Conservation (phyloP, 139 green algal genomes). For the Asterochloris erici region DNA sequence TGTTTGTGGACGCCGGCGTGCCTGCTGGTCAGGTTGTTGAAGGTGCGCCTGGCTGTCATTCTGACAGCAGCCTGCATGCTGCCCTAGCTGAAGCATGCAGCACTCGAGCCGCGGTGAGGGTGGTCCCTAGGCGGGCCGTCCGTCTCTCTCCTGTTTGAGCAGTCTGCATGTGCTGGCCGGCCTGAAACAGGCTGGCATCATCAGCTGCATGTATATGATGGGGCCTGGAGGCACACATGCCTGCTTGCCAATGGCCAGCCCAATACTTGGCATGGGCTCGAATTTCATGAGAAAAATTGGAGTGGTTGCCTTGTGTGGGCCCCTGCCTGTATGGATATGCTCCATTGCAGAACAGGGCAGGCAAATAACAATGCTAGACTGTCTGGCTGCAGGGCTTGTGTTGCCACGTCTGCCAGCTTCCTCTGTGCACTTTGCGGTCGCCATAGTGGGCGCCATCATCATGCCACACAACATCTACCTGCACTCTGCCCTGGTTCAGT, state of each 20-base stretch:
- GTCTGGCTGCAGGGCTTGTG: background rate
- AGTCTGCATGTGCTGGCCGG: no score
- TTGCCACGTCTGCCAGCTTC: constrained; percentile 5
- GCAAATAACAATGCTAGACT: background rate
- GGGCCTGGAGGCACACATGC: no score
- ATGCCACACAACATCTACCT: constrained; percentile 95
- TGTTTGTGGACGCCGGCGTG: constrained; percentile 30
- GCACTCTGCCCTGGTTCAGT: constrained; percentile 78
- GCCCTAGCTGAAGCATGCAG: no score
- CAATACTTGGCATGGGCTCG: no score
- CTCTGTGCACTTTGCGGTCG: constrained; percentile 35
- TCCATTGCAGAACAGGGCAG: background rate
- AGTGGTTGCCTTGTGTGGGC: no score
- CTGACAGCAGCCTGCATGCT: background rate
- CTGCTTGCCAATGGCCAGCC: no score
- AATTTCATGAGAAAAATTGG: no score
- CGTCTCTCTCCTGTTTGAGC: no score
- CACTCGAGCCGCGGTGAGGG: no score
- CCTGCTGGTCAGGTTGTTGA: constrained; percentile 26
- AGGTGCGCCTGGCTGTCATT: background rate
- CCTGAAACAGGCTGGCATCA: no score
- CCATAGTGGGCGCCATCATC: constrained; percentile 76
- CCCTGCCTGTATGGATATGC: background rate
- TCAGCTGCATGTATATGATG: no score
- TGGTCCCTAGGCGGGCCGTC: no score